Base-by-base conservation (phyloP, 129 eudicot species). In the Smallanthus sonchifolius region DNA sequence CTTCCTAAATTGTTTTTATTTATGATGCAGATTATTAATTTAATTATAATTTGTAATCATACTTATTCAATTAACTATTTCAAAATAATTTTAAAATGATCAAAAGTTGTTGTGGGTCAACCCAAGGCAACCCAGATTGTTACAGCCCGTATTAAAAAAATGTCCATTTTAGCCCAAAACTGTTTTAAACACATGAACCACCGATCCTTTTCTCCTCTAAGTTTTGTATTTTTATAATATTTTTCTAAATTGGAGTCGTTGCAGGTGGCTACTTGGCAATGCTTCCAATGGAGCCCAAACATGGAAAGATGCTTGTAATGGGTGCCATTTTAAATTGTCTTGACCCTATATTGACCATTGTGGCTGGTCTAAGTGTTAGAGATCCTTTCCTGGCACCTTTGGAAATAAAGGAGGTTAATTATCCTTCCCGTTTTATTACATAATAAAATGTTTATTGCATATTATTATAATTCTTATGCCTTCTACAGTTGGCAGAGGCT, bases 281-380 rank as follows among this genome's bases (percentile, higher is more conserved):
- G 89, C 91, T 92, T 82, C 97, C 96, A 10, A 77, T 89, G 96
- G 97, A 92, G 82, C 96, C 97, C 30, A 92, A 92, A 82, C 96
- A 81, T 57, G 96, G 97, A 81, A 92, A 92, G 78, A 89, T 92
- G 93, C 96, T 92, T 77, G 74, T 92, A 63, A 78, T 92, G 75
- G 96, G 96, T 30, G 83, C 91, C 3, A 64, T 89, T 28, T 84
- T 89, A 44, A 87, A 85, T 74, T 92, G 96, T 75, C 75, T 92
- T 77, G 97, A 92, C 69, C 94, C 97, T 24, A 79, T 92, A 61
- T 77, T 92, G 74, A 87, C 89, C 49, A 39, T 89, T 80, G 97
- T 89, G 79, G 91, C 96, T 80, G 91, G 94, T 57, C 91, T 92
- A 15, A 87, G 91, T 42, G 91, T 87, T 68, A 87, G 89, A 72